A percentile compares a stretch with the other conserved stretches of the same genome.
These are phyloP conservation scores for Panellus pusillus DNA, from an alignment of 768 basidiomycete genomes.

Conservation along the genomic window DNA sequence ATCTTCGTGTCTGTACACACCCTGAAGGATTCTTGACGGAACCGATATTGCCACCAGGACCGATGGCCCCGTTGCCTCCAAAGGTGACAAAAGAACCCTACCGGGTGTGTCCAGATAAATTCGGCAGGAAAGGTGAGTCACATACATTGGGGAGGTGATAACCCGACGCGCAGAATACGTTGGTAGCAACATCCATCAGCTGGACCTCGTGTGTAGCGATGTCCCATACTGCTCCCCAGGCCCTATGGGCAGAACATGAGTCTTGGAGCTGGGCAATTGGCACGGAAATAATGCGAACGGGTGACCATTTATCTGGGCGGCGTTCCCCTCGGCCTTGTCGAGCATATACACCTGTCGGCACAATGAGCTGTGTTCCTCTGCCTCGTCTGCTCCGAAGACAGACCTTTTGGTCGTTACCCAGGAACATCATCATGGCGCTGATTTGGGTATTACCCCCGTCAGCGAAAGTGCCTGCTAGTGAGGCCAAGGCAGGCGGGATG, in stretches of 20 bases:
- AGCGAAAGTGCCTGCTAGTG: conserved; percentile 35
- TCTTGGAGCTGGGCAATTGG: too few species aligned
- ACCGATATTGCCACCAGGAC: conserved; percentile 61
- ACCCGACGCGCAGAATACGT: conserved; percentile 69
- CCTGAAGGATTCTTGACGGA: conserved; percentile 41
- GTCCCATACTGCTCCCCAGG: conserved; percentile 60
- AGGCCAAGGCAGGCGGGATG: conserved; percentile 24
- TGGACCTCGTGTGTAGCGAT: conserved; percentile 55
- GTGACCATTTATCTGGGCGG: conserved; percentile 53
- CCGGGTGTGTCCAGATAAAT: too few species aligned
- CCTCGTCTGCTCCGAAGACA: too few species aligned
- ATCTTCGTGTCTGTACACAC: too few species aligned
- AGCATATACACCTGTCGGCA: conserved; percentile 51
- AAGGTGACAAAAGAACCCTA: conserved; percentile 42
- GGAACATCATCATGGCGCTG: conserved; percentile 56
- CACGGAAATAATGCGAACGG: conserved; percentile 24
- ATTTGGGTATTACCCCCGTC: conserved; percentile 37
- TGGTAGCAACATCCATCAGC: conserved; percentile 72
- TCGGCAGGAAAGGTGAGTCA: too few species aligned
- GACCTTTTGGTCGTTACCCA: conserved; percentile 66
- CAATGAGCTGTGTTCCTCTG: neutral
- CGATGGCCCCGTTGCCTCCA: conserved; percentile 78
- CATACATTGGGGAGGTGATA: too few species aligned
- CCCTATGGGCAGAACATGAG: conserved; percentile 17
- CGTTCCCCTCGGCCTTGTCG: conserved; percentile 78